phyloP scores from a whole-genome alignment of 2,329 filamentous ascomycete species.

The Xylaria sp. region DNA sequence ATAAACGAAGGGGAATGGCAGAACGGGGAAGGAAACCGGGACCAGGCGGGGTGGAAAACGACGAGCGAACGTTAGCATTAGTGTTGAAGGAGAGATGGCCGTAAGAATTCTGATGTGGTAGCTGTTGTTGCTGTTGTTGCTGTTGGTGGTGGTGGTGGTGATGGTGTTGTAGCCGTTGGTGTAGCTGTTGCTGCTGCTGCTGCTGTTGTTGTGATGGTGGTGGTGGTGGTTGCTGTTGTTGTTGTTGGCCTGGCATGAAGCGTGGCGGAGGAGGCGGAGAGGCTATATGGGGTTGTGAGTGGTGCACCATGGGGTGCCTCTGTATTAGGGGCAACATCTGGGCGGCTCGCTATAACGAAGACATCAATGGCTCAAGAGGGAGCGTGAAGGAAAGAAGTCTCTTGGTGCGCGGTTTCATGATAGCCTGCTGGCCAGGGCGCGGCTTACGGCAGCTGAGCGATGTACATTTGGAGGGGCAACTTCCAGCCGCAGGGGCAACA shows the following conservation, averaged over 20 bases:
- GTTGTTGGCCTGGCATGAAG: slow-evolving; percentile 35
- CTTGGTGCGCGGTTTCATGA: slow-evolving; percentile 52
- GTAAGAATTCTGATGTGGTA: slow-evolving; percentile 25
- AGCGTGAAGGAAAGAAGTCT: slow-evolving; percentile 46
- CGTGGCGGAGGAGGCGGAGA: slow-evolving; percentile 40
- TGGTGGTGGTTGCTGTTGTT: slow-evolving; percentile 13
- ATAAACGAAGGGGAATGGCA: slow-evolving; percentile 35
- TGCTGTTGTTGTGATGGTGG: neutral
- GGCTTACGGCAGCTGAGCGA: slow-evolving; percentile 52
- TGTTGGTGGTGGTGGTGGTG: slow-evolving; percentile 20
- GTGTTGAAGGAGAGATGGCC: slow-evolving; percentile 37
- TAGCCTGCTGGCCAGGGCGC: slow-evolving; percentile 58
- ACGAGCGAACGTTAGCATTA: slow-evolving; percentile 25
- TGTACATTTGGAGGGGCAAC: slow-evolving; percentile 55
- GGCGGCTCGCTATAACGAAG: slow-evolving; percentile 37
- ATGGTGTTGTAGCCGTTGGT: neutral
- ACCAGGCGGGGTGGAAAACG: slow-evolving; percentile 25
- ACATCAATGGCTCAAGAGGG: slow-evolving; percentile 41
- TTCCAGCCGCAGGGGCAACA: slow-evolving; percentile 35
- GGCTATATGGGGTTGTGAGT: slow-evolving; percentile 49
- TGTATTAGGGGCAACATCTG: slow-evolving; percentile 64
- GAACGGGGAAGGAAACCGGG: slow-evolving; percentile 39
- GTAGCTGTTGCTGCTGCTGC: neutral
- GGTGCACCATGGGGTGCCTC: slow-evolving; percentile 63
- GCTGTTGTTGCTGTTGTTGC: slow-evolving; percentile 1